Base-by-base conservation (phyloP, 176 grass and related monocot genomes). In the Canna indica region DNA sequence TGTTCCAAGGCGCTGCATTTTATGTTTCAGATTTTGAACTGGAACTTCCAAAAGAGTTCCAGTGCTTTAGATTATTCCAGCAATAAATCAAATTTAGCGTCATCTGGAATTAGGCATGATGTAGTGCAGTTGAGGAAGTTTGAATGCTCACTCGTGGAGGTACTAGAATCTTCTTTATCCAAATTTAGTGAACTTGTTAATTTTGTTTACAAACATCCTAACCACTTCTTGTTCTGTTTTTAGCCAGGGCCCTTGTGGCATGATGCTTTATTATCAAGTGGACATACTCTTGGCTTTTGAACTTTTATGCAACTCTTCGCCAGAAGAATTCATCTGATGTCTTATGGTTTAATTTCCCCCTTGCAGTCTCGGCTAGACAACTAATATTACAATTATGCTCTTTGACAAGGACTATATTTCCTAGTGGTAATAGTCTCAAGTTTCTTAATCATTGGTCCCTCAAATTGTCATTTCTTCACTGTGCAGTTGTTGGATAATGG, bases 1-100 rank as follows among this genome's bases (percentile, higher is more conserved):
- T 97, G 94, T 81, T 90, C 94, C 71, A 75, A 53, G 13, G 86
- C 86, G 35, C 33, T 97, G 47, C 83, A 89, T 34, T 72, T 97
- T 50, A 97, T 97, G 94, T 83, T 90, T 81, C 86, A 92, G 54
- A 87, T 92, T 83, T 85, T 97, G 85, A 91, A 88, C 69, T 97
- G 88, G 93, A 86, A 75, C 76, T 97, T 92, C 75, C 80, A 75
- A 47, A 80, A 81, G 4, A 73, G n/a, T 59, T 14, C 32, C 24
- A 59, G 4, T 42, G 7, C 71, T 59, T 60, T 72, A 75, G 80
- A 70, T 77, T 73, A 83, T 67, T 80, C 79, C 69, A 79, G 54
- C 47, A 85, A 64, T 76, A 90, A 73, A 38, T 78, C 79, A 71
- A 86, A 64, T 64, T 85, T 80, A 54, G 82, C 65, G 36, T 70